These are phyloP conservation scores for Anthracocystis panici-leucophaei DNA, from an alignment of 1,284 basidiomycete genomes.

Conservation along the genomic window DNA sequence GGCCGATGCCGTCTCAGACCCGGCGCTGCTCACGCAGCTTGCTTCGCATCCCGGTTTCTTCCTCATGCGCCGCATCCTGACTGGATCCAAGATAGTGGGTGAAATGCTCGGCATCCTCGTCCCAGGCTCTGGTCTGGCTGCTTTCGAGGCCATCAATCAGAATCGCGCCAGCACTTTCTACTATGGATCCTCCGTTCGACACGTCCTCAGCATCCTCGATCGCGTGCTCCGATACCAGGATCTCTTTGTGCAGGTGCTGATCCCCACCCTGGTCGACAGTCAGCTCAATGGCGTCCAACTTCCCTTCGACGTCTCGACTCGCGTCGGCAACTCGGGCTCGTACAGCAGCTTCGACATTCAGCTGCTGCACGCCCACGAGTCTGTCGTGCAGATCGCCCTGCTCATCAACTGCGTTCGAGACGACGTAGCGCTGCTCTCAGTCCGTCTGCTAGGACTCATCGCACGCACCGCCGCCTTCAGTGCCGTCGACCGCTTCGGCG, in stretches of 20 bases:
- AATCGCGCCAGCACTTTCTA: conserved; percentile 76
- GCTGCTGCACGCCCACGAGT: conserved; percentile 77
- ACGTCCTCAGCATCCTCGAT: conserved; percentile 84
- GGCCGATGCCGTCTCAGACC: conserved; percentile 49
- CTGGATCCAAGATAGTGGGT: conserved; percentile 78
- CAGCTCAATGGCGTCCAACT: conserved; percentile 35
- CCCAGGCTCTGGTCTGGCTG: conserved; percentile 57
- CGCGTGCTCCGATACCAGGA: conserved; percentile 87
- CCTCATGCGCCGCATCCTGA: conserved; percentile 83
- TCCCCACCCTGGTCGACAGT: conserved; percentile 79
- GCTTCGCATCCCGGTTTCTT: conserved; percentile 85
- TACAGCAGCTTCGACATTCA: conserved; percentile 81
- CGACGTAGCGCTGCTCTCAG: conserved; percentile 81
- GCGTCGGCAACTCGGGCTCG: conserved; percentile 70
- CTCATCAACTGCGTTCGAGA: conserved; percentile 81
- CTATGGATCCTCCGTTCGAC: conserved; percentile 81
- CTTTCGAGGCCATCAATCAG: conserved; percentile 74
- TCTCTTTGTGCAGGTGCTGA: conserved; percentile 87
- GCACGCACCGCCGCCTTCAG: conserved; percentile 74
- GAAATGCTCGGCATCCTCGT: conserved; percentile 80
- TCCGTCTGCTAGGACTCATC: conserved; percentile 83
- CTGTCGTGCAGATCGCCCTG: conserved; percentile 84
- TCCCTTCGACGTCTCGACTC: conserved; percentile 49
- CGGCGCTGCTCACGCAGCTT: conserved; percentile 69
- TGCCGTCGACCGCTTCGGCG: conserved; percentile 74